Evolutionary conservation across 768 basidiomycete genomes (phyloP), one percentile per base, ranked within the genome.

Genomic region (Phanerodontia chrysosporium): DNA sequence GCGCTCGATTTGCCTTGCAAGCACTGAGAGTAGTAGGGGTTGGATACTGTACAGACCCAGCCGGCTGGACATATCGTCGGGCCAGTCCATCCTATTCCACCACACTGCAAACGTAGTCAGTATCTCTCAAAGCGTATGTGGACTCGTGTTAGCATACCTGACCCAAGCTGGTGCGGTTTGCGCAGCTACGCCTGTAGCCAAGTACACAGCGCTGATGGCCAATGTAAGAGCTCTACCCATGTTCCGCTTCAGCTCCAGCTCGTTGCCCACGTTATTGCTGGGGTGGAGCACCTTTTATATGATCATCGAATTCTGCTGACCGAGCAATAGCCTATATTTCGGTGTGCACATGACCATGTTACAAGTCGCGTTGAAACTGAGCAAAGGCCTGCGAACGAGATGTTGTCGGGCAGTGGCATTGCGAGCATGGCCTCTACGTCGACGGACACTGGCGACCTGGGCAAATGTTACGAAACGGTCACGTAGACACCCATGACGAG

Each of bases 21-120:
- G 64, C 83, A 83, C 65, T 83, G 83, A 3, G 76, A 82, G 66
- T 82, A 83, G 58, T 75, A 83, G 10, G 70, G 62, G 63, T 80
- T 82, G 7, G 74, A 67, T 44, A 68, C 67, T 2, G 70, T 77
- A 68, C 82, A 83, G 8, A 70, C 68, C 73, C 75, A 79, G 22
- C 81, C 81, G 2, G 72, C 68, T 4, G 76, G 72, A 59, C 82
- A 85, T 2, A 70, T 66, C 3, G 82, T 83, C 9, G 81, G 69
- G 13, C 83, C 83, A 7, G 75, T 67, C 79, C 80, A 83, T 2
- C 78, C 79, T 51, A 70, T 73, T 8, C 81, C 81, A 49, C 81
- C 81, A 60, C 83, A 83, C 81, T 84, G 57, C 2, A 35, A 13
- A 13, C 39, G 6, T 29, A 30, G 12, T 27, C 21, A 30, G 13